Conservation (phyloP, 2,329 filamentous ascomycete species). For the Diaporthe citriasiana region DNA sequence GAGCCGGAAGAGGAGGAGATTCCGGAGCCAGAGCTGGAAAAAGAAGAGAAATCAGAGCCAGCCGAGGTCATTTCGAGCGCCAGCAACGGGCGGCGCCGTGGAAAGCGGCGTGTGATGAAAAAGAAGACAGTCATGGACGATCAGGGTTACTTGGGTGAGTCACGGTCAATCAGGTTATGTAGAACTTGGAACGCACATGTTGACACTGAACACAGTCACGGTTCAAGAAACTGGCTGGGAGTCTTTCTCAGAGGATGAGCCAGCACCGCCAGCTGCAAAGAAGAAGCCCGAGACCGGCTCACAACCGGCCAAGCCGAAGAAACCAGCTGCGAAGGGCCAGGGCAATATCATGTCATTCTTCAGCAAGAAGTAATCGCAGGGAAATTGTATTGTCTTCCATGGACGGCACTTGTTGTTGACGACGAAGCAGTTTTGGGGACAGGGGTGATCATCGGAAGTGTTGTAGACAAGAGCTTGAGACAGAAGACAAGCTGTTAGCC, state of each 20-base stretch:
- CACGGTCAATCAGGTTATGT: neutral
- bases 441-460: neutral
- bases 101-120: constrained; percentile 84
- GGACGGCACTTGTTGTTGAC: neutral
- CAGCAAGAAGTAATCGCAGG: constrained; percentile 75
- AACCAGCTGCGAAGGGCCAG: constrained; percentile 71
- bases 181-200: constrained; percentile 11
- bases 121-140: constrained; percentile 91
- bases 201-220: constrained; percentile 73
- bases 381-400: neutral
- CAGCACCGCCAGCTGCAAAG: constrained; percentile 60
- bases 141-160: constrained; percentile 87
- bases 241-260: constrained; percentile 92
- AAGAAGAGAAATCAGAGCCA: constrained; percentile 55
- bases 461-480: constrained; percentile 7
- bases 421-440: neutral
- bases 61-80: constrained; percentile 67
- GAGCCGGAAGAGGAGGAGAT: constrained; percentile 56
- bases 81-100: constrained; percentile 76
- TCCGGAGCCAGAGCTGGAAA: constrained; percentile 55
- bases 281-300: constrained; percentile 66
- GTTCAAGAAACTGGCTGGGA: constrained; percentile 90
- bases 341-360: constrained; percentile 96
- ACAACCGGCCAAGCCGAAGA: constrained; percentile 65
- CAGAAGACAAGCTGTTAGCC: neutral